Conservation (phyloP, 441 rosid genomes). For the Pelargonium cotyledonis region DNA sequence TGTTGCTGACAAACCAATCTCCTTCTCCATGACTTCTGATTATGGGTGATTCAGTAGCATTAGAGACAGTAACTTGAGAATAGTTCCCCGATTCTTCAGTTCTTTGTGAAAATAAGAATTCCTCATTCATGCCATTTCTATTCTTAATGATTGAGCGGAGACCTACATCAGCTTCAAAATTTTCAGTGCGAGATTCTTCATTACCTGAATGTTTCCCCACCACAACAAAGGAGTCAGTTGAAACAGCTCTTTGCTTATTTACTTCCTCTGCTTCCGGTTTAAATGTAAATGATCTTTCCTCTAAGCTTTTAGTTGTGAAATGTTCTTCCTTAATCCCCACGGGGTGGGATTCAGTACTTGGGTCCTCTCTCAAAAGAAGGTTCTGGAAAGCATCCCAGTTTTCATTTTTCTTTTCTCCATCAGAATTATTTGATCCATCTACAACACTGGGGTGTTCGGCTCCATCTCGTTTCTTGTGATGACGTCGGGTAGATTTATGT, state of each 20-base stretch:
- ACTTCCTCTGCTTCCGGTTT: conserved; percentile 35
- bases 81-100: conserved; percentile 28
- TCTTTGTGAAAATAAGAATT: conserved; percentile 42
- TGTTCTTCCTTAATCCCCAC: conserved; percentile 30
- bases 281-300: conserved; percentile 25
- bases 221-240: conserved; percentile 55
- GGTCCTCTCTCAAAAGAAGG: conserved; percentile 62
- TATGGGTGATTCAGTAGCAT: conserved; percentile 36
- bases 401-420: conserved; percentile 39
- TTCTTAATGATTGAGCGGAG: conserved; percentile 30
- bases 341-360: conserved; percentile 31
- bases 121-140: conserved; percentile 41
- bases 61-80: conserved; percentile 29
- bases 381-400: conserved; percentile 82
- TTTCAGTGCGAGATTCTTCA: conserved; percentile 30
- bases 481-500: conserved; percentile 49
- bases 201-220: conserved; percentile 30
- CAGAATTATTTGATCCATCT: conserved; percentile 26
- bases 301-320: conserved; percentile 24
- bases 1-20: conserved; percentile 57
- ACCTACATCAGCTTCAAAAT: conserved; percentile 41
- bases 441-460: conserved; percentile 3
- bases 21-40: conserved; percentile 49
- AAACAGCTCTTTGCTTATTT: conserved; percentile 35
- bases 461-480: conserved; percentile 42